Conservation (phyloP, 768 basidiomycete genomes). For the Amanita exitialis region DNA sequence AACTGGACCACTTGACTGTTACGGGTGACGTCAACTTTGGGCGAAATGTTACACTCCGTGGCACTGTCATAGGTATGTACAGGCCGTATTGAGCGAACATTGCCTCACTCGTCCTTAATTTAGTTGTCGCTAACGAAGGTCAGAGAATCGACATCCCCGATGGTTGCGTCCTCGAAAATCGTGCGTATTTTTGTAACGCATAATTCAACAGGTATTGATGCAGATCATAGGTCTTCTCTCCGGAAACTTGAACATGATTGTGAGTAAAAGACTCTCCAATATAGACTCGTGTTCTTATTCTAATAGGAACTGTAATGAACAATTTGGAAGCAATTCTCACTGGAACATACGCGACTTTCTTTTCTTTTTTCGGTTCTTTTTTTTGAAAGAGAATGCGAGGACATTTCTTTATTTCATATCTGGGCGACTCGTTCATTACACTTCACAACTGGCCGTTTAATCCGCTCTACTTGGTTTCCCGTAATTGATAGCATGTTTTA, state of each 20-base stretch:
- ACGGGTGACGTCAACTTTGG: slow-evolving; percentile 89
- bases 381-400: background rate
- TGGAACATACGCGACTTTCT: background rate
- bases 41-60: slow-evolving; percentile 74
- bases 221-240: slow-evolving; percentile 52
- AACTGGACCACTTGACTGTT: slow-evolving; percentile 91
- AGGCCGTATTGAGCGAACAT: background rate
- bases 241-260: slow-evolving; percentile 80
- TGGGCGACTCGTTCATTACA: background rate
- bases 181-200: slow-evolving; percentile 20
- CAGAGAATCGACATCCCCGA: slow-evolving; percentile 79
- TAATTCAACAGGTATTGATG: background rate
- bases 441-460: background rate
- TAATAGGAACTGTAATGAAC: slow-evolving; percentile 21
- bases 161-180: slow-evolving; percentile 69
- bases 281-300: slow-evolving; percentile 1
- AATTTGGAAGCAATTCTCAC: background rate
- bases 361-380: background rate
- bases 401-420: background rate
- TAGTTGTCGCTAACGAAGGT: slow-evolving; percentile 73
- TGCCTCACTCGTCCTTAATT: background rate
- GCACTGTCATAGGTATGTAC: slow-evolving; percentile 69
- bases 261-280: slow-evolving; percentile 15
- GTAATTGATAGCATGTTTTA: background rate
- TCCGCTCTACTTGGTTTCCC: background rate